Conservation (phyloP, 129 eudicot species). For the Centrapalus pauciflorus region DNA sequence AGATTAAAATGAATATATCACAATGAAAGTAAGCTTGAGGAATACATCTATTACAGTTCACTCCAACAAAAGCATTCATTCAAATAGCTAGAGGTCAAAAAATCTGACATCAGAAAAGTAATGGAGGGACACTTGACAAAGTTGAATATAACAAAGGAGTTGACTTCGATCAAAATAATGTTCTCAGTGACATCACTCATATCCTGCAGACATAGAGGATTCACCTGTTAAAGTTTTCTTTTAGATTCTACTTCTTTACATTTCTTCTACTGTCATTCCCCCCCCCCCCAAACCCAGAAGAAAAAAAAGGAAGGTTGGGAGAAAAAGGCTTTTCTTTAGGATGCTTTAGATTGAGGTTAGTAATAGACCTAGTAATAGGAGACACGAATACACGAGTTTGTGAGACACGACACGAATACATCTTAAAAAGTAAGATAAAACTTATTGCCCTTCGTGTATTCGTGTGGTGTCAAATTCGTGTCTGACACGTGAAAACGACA, state of each 20-base stretch:
- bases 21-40: too few species aligned
- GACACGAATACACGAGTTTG: too few species aligned
- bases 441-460: too few species aligned
- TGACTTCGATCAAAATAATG: not conserved
- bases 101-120: not conserved
- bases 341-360: not conserved
- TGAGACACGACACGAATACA: too few species aligned
- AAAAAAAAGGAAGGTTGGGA: too few species aligned
- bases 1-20: too few species aligned
- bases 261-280: not conserved
- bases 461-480: too few species aligned
- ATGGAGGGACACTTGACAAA: not conserved
- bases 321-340: not conserved
- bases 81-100: not conserved
- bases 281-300: not conserved
- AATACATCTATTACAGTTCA: not conserved
- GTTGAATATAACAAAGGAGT: not conserved
- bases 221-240: not conserved
- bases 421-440: too few species aligned
- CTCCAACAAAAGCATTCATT: not conserved
- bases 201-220: not conserved
- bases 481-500: too few species aligned
- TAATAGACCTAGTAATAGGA: too few species aligned
- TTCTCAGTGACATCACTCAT: not conserved
- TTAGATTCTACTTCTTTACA: not conserved